These are phyloP conservation scores for Coriaria nepalensis DNA, from an alignment of 306 rosid genomes.

Conservation along the genomic window DNA sequence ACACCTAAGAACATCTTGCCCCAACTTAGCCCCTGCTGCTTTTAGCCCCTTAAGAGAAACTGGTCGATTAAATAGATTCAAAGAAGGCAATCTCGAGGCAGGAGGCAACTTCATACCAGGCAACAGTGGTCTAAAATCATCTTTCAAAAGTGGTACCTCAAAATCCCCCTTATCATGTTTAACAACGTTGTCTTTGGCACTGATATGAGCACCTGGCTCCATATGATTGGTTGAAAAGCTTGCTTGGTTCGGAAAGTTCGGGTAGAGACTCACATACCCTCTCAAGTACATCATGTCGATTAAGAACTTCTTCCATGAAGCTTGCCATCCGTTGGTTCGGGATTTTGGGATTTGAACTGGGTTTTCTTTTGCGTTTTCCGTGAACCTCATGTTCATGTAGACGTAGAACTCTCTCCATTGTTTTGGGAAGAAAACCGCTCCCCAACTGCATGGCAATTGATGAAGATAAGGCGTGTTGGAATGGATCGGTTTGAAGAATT, in stretches of 20 bases:
- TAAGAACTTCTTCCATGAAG: constrained; percentile 95
- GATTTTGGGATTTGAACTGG: constrained; percentile 93
- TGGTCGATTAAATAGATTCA: constrained; percentile 78
- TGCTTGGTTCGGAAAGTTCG: constrained; percentile 79
- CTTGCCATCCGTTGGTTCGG: constrained; percentile 97
- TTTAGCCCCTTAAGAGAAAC: constrained; percentile 77
- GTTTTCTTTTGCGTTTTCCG: constrained; percentile 66
- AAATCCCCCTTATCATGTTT: constrained; percentile 69
- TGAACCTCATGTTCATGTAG: constrained; percentile 85
- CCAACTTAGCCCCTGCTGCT: constrained; percentile 82
- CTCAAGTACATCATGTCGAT: constrained; percentile 97
- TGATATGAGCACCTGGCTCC: constrained; percentile 98
- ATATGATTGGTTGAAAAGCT: constrained; percentile 94
- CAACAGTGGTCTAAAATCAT: constrained; percentile 43
- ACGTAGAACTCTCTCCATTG: constrained; percentile 98
- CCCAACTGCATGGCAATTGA: constrained; percentile 95
- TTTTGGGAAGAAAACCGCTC: constrained; percentile 94
- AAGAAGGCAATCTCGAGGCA: constrained; percentile 62
- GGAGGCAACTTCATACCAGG: constrained; percentile 70
- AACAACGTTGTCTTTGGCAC: constrained; percentile 71
- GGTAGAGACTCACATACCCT: constrained; percentile 87
- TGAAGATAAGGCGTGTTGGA: constrained; percentile 92
- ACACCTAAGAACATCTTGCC: constrained; percentile 77
- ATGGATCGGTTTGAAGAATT: constrained; percentile 55
- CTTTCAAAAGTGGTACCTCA: constrained; percentile 77